Conservation (phyloP, 805 yeast genomes). For the Myxozyma monticola region DNA sequence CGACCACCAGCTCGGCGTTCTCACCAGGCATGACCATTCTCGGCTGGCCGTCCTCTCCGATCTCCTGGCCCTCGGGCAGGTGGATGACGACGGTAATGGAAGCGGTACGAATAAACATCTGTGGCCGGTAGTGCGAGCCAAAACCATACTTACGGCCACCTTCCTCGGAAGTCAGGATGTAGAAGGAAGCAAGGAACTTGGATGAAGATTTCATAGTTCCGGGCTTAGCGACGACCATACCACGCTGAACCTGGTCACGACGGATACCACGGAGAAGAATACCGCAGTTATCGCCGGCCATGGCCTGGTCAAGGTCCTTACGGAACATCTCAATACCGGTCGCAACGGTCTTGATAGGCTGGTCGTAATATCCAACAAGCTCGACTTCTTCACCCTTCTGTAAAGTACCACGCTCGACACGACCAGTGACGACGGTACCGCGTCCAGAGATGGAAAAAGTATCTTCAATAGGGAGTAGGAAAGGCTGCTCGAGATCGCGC, state of each 20-base stretch:
- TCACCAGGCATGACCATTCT: constrained; percentile 90
- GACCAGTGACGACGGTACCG: constrained; percentile 99
- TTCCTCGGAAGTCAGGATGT: constrained; percentile 91
- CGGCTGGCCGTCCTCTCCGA: constrained; percentile 24
- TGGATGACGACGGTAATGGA: constrained; percentile 87
- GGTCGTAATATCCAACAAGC: constrained; percentile 87
- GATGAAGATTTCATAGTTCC: constrained; percentile 89
- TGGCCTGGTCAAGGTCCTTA: constrained; percentile 95
- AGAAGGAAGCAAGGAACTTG: constrained; percentile 89
- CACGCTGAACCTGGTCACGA: constrained; percentile 95
- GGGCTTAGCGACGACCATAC: constrained; percentile 96
- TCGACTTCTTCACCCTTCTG: constrained; percentile 99
- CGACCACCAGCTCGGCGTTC: constrained; percentile 93
- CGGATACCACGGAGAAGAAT: constrained; percentile 95
- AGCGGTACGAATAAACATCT: constrained; percentile 93
- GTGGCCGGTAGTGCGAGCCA: constrained; percentile 97
- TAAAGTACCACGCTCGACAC: constrained; percentile 97
- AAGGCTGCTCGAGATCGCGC: constrained; percentile 94
- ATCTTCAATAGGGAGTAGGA: constrained; percentile 96
- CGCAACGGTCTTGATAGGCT: constrained; percentile 87
- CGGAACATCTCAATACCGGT: constrained; percentile 99
- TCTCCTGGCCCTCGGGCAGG: constrained; percentile 66
- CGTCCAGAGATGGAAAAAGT: constrained; percentile 98
- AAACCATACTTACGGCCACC: constrained; percentile 99
- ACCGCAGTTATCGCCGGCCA: constrained; percentile 99